phyloP scores from a whole-genome alignment of 2,329 filamentous ascomycete genomes.

The Xylaria sp. region DNA sequence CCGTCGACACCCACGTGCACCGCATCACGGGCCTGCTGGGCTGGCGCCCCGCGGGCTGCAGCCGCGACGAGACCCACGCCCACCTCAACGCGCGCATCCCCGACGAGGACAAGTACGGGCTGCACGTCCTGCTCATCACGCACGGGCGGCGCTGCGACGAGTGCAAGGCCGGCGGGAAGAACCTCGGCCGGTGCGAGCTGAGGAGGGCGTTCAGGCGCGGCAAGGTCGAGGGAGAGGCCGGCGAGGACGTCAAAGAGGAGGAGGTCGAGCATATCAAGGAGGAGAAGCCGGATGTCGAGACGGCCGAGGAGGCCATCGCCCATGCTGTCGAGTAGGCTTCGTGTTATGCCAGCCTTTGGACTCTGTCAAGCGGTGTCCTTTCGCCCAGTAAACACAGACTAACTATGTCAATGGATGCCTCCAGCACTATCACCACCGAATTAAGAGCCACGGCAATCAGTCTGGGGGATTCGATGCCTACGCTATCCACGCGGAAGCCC shows the following conservation, averaged over 20 bases:
- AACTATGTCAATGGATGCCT: neutral
- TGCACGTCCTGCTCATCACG: conserved; percentile 53
- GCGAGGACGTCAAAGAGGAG: conserved; percentile 11
- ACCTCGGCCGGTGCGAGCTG: conserved; percentile 43
- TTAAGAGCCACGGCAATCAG: no score
- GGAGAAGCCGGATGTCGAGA: neutral
- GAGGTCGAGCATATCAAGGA: conserved; percentile 6
- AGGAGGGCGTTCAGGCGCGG: conserved; percentile 42
- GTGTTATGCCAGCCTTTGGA: neutral
- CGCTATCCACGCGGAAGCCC: no score
- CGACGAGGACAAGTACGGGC: conserved; percentile 51
- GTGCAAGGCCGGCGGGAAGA: conserved; percentile 49
- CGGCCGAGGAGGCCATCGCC: neutral
- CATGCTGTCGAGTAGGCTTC: neutral
- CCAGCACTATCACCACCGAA: no score
- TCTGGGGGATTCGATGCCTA: no score
- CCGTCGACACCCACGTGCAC: conserved; percentile 58
- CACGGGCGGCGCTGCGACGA: conserved; percentile 51
- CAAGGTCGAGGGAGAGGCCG: conserved; percentile 20
- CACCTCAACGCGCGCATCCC: conserved; percentile 54
- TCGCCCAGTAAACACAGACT: neutral
- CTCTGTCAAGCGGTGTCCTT: neutral
- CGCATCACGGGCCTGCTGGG: conserved; percentile 52
- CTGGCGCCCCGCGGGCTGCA: conserved; percentile 48
- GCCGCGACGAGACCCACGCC: conserved; percentile 50